Evolutionary conservation across 2,329 filamentous ascomycete genomes (phyloP).

Genomic region (Juglanconis juglandina): DNA sequence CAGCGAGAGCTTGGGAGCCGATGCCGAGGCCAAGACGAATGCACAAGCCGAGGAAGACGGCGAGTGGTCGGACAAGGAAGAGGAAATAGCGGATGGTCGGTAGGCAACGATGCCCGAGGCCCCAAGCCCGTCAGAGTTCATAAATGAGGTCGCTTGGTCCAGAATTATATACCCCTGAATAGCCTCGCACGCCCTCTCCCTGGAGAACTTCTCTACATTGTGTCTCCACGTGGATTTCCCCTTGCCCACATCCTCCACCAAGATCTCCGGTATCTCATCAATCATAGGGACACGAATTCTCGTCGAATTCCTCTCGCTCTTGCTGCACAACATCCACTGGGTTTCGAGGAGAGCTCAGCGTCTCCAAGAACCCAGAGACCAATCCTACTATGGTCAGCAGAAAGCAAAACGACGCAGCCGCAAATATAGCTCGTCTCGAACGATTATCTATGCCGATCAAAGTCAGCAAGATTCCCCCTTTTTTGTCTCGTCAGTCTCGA

Average conservation of each 20-base stretch:
- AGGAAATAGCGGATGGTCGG: slow-evolving; percentile 30
- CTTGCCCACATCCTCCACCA: neutral
- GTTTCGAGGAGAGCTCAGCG: neutral
- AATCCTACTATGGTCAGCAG: slow-evolving; percentile 6
- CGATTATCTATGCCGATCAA: slow-evolving; percentile 1
- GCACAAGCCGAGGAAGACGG: slow-evolving; percentile 46
- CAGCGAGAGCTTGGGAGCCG: slow-evolving; percentile 48
- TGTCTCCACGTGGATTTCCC: neutral
- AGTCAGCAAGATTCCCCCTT: neutral
- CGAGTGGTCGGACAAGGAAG: slow-evolving; percentile 51
- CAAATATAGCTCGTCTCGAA: slow-evolving; percentile 11
- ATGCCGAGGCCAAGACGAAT: slow-evolving; percentile 47
- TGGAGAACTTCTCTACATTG: neutral
- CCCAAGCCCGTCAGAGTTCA: neutral
- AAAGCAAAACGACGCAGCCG: slow-evolving; percentile 11
- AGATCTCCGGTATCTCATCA: neutral
- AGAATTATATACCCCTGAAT: slow-evolving; percentile 5
- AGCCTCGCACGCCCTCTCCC: neutral
- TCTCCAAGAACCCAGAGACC: slow-evolving; percentile 7
- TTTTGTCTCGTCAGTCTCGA: neutral
- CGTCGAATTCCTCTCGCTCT: neutral
- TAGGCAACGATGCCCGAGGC: neutral
- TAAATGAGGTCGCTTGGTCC: neutral
- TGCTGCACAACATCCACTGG: neutral
- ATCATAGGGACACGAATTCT: neutral